Base-by-base conservation (phyloP, 805 yeast genomes). In the Myxozyma geophila region DNA sequence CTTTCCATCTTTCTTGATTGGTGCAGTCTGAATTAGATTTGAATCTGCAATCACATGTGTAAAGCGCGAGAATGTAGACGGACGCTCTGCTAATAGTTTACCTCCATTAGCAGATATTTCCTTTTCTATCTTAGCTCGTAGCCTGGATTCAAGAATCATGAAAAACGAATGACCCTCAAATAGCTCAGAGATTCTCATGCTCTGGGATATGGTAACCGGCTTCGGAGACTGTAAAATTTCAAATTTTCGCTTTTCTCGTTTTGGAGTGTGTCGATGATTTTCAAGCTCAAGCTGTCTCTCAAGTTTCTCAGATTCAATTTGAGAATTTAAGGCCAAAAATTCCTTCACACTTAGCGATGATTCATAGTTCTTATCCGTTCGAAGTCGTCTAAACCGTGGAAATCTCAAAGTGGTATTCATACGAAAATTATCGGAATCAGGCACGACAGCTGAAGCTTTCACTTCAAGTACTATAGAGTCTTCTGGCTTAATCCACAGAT, bases 381-480 rank as follows among this genome's bases (percentile, higher is more conserved):
- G 74, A 1, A 92, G 78, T 4, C 82, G 69, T 47, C 87, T 79
- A 71, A 92, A 87, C 73, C 90, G 86, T 0, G 95, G 89, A 70
- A 90, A 88, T 67, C 90, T 83, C 17, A 93, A 77, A 0, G 97
- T 90, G 7, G 87, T 79, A 0, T 87, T 89, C 0, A 86, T 84
- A 1, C 85, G 86, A 69, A 85, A 92, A 1, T 82, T 75, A 12
- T 77, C 78, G 1, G 83, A 78, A 12, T 78, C 57, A 33, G 63
- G 74, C 6, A 91, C 79, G 6, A 91, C 79, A 2, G 92, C 85
- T 50, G 96, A 79, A 0, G 96, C 96, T 72, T 89, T 91, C 17
- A 92, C 85, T 72, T 92, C 96, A 7, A 93, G 71, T 0, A 93
- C 93, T 2, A 92, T 72, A 0, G 96, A 88, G 36, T 89, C 84